A percentile compares a stretch with the other conserved stretches of the same genome.
phyloP scores from a whole-genome alignment of 2,329 filamentous ascomycete genomes.

The Claviceps sp. region DNA sequence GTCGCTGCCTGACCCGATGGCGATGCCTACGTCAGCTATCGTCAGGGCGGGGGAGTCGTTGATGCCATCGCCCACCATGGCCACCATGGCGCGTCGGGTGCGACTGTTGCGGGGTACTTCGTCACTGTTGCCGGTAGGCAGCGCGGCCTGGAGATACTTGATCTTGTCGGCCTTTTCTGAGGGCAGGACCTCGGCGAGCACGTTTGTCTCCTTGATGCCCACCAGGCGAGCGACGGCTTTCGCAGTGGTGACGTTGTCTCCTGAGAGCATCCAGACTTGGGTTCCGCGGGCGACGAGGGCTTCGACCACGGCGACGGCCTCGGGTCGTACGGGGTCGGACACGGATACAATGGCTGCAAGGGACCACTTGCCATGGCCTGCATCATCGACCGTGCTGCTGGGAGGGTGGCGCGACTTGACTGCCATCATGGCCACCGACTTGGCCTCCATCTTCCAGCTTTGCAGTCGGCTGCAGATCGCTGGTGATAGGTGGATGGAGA shows the following conservation, averaged over 20 bases:
- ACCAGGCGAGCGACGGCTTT: constrained; percentile 62
- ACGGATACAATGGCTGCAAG: constrained; percentile 60
- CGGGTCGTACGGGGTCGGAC: constrained; percentile 66
- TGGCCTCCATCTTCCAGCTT: constrained; percentile 48
- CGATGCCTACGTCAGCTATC: constrained; percentile 70
- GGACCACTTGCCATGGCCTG: constrained; percentile 21
- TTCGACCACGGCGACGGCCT: constrained; percentile 51
- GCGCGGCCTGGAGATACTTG: constrained; percentile 43
- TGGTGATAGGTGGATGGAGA: constrained; percentile 25
- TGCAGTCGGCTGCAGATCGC: constrained; percentile 26
- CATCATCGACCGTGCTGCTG: not conserved
- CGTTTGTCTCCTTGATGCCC: constrained; percentile 58
- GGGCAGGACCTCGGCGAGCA: constrained; percentile 79
- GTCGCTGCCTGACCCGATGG: constrained; percentile 72
- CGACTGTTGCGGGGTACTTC: constrained; percentile 15
- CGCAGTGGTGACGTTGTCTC: constrained; percentile 80
- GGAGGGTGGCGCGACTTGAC: constrained; percentile 17
- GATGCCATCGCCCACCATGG: constrained; percentile 82
- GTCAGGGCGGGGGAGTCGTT: constrained; percentile 78
- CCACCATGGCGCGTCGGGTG: constrained; percentile 41
- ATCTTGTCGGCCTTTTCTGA: constrained; percentile 68
- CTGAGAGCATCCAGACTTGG: constrained; percentile 83
- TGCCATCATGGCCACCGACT: constrained; percentile 49
- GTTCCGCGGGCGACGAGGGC: constrained; percentile 52
- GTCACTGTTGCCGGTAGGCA: constrained; percentile 21